Percentiles rank a stretch among this genome's conserved stretches.
Evolutionary conservation across 1,284 basidiomycete species (phyloP).

Genomic region (Apiotrichum laibachii): DNA sequence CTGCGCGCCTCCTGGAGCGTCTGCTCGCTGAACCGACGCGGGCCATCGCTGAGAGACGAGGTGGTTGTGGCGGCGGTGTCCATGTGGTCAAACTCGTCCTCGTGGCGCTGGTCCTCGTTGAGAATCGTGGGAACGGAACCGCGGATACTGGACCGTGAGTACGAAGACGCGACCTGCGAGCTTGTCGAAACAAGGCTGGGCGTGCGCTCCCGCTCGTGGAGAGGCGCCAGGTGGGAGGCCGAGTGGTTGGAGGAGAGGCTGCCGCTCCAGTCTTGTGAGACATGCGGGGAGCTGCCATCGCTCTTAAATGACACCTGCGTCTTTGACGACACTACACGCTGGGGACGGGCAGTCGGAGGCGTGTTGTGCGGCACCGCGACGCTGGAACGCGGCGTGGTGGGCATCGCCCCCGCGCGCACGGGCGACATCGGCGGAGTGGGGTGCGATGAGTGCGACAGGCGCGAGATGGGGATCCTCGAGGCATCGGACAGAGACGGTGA

Average conservation of each 20-base stretch:
- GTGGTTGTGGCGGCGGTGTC: constrained; percentile 4
- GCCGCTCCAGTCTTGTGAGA: constrained; percentile 17
- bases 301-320: constrained; percentile 35
- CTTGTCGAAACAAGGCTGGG: constrained; percentile 42
- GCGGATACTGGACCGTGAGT: constrained; percentile 37
- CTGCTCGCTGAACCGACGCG: constrained; percentile 38
- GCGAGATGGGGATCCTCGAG: background rate
- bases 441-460: background rate
- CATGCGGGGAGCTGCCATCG: constrained; percentile 11
- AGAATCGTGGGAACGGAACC: constrained; percentile 26
- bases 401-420: constrained; percentile 7
- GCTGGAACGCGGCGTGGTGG: constrained; percentile 16
- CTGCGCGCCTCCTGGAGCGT: constrained; percentile 43
- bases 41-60: constrained; percentile 11
- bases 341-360: constrained; percentile 22
- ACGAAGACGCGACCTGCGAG: constrained; percentile 37
- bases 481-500: background rate
- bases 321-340: constrained; percentile 21
- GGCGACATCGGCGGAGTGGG: constrained; percentile 15
- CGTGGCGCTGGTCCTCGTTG: constrained; percentile 28
- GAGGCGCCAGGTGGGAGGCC: constrained; percentile 13
- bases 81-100: constrained; percentile 22
- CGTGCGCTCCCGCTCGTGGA: constrained; percentile 40
- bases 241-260: constrained; percentile 16
- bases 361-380: constrained; percentile 4